Evolutionary conservation across 345 rosid genomes (phyloP).

Genomic region (Rhizophora apiculata): DNA sequence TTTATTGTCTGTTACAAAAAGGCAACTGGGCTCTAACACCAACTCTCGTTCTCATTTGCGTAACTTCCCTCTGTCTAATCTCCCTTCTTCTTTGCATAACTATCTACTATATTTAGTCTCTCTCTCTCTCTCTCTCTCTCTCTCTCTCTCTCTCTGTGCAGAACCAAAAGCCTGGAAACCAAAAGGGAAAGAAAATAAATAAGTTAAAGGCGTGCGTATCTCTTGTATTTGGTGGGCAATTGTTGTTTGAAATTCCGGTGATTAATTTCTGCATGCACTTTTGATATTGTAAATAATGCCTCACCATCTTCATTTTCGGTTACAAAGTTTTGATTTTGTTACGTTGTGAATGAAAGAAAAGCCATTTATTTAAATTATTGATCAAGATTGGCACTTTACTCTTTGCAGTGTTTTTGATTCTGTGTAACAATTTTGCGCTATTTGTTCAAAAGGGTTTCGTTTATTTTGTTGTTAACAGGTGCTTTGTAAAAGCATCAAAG

Average conservation of each 20-base stretch:
- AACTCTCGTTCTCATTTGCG: conserved; percentile 22
- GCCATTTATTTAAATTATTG: background rate
- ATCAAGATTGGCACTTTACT: background rate
- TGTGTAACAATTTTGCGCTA: conserved; percentile 2
- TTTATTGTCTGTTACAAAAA: background rate
- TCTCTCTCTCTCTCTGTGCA: conserved; percentile 6
- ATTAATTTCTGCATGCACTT: background rate
- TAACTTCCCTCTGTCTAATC: conserved; percentile 22
- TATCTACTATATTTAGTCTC: conserved; percentile 34
- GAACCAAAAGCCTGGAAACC: background rate
- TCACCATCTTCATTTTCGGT: background rate
- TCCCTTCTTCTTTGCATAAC: conserved; percentile 9
- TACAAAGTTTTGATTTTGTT: background rate
- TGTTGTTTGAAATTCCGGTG: background rate
- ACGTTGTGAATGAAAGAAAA: background rate
- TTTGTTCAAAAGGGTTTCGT: background rate
- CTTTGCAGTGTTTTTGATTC: background rate
- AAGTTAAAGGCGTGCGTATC: background rate
- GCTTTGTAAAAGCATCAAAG: background rate
- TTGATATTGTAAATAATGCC: background rate
- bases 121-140: background rate
- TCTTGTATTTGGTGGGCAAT: background rate
- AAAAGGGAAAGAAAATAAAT: background rate
- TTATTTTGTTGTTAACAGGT: conserved; percentile 17
- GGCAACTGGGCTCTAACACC: background rate